These are phyloP conservation scores for Camellia japonica DNA, from an alignment of 148 eudicot genomes.

Conservation along the genomic window DNA sequence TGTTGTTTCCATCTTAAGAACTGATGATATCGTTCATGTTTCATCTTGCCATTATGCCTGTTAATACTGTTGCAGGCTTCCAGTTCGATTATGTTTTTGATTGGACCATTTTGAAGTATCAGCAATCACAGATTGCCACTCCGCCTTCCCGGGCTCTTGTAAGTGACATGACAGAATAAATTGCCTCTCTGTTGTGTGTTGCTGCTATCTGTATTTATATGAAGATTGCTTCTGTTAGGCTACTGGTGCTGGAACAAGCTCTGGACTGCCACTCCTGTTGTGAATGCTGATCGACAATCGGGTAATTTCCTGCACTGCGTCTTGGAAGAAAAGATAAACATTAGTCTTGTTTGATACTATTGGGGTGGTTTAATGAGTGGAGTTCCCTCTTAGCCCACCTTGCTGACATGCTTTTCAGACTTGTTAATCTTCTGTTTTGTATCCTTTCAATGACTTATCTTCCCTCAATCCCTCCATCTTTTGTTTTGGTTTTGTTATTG, in stretches of 20 bases:
- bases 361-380: conserved; percentile 8
- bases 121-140: conserved; percentile 80
- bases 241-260: conserved; percentile 65
- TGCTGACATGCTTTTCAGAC: neutral
- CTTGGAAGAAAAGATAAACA: neutral
- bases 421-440: neutral
- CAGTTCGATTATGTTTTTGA: conserved; percentile 98
- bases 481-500: neutral
- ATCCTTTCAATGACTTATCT: neutral
- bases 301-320: conserved; percentile 34
- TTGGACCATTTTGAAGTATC: conserved; percentile 97
- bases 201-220: neutral
- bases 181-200: conserved; percentile 8
- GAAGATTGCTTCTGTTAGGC: conserved; percentile 42
- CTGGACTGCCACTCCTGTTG: conserved; percentile 64
- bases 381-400: neutral
- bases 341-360: neutral
- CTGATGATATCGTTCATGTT: neutral
- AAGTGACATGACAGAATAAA: conserved; percentile 25
- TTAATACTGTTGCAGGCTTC: conserved; percentile 54
- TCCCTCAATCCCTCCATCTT: too few relatives aligned
- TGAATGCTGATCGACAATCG: conserved; percentile 49
- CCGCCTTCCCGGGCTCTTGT: conserved; percentile 69
- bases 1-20: neutral
- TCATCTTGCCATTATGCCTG: neutral